Conservation (phyloP, 805 yeast genomes). For the Clavispora asparagi region DNA sequence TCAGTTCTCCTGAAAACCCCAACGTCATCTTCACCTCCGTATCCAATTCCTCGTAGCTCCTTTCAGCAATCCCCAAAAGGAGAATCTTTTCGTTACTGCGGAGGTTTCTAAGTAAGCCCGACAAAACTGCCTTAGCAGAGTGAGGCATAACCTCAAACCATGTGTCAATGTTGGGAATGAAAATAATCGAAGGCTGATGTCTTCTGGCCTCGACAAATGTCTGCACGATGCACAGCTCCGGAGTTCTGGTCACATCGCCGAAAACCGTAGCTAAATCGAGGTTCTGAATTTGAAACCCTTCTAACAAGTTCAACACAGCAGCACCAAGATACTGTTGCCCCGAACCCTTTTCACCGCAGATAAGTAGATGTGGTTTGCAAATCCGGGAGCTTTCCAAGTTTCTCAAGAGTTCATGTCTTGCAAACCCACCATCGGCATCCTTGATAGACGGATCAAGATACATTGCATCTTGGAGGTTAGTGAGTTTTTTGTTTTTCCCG, state of each 20-base stretch:
- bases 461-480: conserved; percentile 65
- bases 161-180: conserved; percentile 74
- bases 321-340: conserved; percentile 85
- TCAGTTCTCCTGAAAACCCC: conserved; percentile 46
- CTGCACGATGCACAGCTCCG: conserved; percentile 81
- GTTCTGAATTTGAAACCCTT: conserved; percentile 85
- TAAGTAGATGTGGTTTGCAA: conserved; percentile 74
- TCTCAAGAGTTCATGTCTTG: conserved; percentile 56
- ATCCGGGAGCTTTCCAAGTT: conserved; percentile 54
- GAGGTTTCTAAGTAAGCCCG: conserved; percentile 62
- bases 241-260: conserved; percentile 73
- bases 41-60: conserved; percentile 33
- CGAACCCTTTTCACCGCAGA: conserved; percentile 69
- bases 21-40: conserved; percentile 50
- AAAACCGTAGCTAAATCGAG: conserved; percentile 74
- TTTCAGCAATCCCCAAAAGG: conserved; percentile 67
- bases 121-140: conserved; percentile 66
- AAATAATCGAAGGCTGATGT: conserved; percentile 82
- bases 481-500: conserved; percentile 38
- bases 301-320: conserved; percentile 76
- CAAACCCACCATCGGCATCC: conserved; percentile 62
- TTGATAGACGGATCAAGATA: conserved; percentile 53
- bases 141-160: conserved; percentile 68
- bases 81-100: conserved; percentile 69
- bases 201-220: conserved; percentile 81